Evolutionary conservation across 306 rosid species (phyloP), one percentile per base, ranked within the genome.

Genomic region (Trifolium subterraneum): DNA sequence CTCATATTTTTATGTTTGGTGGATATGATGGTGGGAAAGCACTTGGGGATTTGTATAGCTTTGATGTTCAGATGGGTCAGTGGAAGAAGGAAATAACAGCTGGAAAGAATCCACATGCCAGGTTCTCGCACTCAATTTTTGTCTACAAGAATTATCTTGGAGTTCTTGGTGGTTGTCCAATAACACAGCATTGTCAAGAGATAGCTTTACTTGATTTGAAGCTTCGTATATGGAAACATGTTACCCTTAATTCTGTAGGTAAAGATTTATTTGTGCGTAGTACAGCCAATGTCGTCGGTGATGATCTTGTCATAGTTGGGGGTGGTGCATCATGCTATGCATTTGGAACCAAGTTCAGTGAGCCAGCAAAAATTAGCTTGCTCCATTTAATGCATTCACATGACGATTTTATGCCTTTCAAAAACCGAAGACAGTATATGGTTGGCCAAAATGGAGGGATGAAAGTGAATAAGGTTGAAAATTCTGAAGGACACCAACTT

Each of bases 291-390:
- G 82, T 94, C 18, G 31, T 91, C 31, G 88, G 92, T n/a, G 87
- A 90, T 70, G 84, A 91, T 74, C 95, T 94, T 75, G 79, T 92
- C 33, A 56, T 92, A 77, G 73, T 92, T 72, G 98, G 97, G 56
- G 98, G 98, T 25, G 98, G 98, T 19, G 96, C 96, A 59, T 38
- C 98, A 58, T 91, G 97, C 84, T 94, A 90, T 83, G 98, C 98
- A 56, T 94, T 94, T 87, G 97, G 96, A 80, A 88, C 98, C 59
- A 94, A 85, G 83, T 94, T 94, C 82, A 94, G 97, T 58, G 92
- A 84, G 88, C 97, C 96, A 42, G 76, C 87, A 73, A 94, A 84
- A 82, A 78, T 94, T 75, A 82, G 84, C 68, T 55, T 94, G 87
- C 82, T 75, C 73, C 80, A 85, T 39, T 61, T 87, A 69, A 67